Evolutionary conservation across 352 stramenopile genomes (phyloP), one percentile per base, ranked within the genome.

Genomic region (Phytophthora tentaculata): DNA sequence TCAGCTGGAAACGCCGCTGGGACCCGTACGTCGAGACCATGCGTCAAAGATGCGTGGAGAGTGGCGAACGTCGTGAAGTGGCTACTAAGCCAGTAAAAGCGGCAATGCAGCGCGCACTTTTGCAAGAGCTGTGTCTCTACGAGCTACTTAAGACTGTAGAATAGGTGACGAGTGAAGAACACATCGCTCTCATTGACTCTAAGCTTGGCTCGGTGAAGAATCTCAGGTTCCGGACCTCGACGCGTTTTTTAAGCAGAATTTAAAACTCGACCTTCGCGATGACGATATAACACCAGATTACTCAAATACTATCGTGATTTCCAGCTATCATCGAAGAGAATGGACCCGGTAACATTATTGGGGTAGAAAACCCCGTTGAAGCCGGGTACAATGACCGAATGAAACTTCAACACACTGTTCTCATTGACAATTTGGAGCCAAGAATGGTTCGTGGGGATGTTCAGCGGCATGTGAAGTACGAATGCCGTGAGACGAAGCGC

Each of bases 261-360:
- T 74, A 6, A 64, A 62, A 14, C 56, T 74, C 17, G 58, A 67
- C 35, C 49, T 72, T 16, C 35, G 32, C 6, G 56, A 67, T 24
- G 44, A 73, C 24, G 17, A 59, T 52, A 32, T 56, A 53, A 73
- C 17, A 45, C 32, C 19, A 47, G 57, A 26, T 45, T 67, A 17
- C 63, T 67, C 1, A 73, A 64, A 28, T 68, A 64, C n/a, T 64
- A 64, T 13, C 35, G 58, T 19, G 44, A 61, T 61, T 61, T 45
- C 7, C 61, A 9, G 56, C 43, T 7, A 20, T 67, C 17, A 67
- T 61, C 29, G 48, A 73, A 17, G 26, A 55, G 32, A 61, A 61
- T 35, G 58, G 44, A 29, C 14, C 61, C 0, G 37, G 13, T 0
- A 28, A 55, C 2, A 43, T 61, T 17, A 14, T 53, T 43, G 51